These are phyloP conservation scores for Cystobasidium slooffiae DNA, from an alignment of 1,284 basidiomycete genomes.

Conservation along the genomic window DNA sequence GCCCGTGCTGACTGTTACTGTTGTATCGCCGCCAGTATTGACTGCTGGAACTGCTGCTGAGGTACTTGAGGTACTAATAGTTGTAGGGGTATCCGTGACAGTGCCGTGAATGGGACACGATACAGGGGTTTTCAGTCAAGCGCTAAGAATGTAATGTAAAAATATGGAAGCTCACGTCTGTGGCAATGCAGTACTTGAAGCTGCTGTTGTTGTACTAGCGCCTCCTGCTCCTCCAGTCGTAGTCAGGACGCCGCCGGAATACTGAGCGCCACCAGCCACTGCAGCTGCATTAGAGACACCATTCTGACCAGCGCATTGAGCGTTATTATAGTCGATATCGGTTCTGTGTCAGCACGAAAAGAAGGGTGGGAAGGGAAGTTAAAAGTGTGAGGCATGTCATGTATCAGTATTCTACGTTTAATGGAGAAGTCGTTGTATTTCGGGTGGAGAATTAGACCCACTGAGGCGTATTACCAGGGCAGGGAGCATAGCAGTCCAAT, in stretches of 20 bases:
- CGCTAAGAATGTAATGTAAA: too few species aligned
- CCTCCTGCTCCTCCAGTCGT: constrained; percentile 13
- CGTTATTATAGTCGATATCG: constrained; percentile 41
- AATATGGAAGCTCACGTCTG: too few species aligned
- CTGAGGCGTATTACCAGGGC: constrained; percentile 37
- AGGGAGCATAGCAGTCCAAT: constrained; percentile 36
- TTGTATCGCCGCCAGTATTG: not conserved
- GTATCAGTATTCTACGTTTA: not conserved
- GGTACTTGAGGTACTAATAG: not conserved
- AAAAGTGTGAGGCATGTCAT: not conserved
- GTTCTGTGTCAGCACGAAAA: not conserved
- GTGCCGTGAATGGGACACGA: too few species aligned
- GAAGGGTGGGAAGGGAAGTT: not conserved
- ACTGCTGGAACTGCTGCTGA: not conserved
- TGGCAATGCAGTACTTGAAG: not conserved
- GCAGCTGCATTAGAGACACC: constrained; percentile 32
- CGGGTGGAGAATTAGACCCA: constrained; percentile 8
- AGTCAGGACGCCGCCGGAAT: constrained; percentile 25
- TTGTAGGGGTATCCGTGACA: not conserved
- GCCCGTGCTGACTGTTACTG: not conserved
- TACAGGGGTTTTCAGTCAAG: too few species aligned
- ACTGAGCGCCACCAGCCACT: constrained; percentile 15
- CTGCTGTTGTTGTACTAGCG: not conserved
- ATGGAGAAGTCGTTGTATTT: too few species aligned
- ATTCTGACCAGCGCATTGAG: constrained; percentile 40